phyloP scores from a whole-genome alignment of 257 asterid genomes.

The Marsdenia floribunda region DNA sequence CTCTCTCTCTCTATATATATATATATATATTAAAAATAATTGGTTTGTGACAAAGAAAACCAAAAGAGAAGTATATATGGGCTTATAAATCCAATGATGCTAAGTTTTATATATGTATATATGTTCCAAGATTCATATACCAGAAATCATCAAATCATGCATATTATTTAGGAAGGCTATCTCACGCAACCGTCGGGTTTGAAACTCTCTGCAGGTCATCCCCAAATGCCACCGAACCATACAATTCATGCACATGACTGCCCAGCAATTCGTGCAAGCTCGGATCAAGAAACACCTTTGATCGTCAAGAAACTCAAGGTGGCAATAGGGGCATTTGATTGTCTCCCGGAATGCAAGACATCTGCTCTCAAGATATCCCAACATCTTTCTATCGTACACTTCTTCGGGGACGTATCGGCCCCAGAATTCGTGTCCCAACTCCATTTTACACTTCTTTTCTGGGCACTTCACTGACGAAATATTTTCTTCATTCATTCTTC shows the following conservation, averaged over 20 bases:
- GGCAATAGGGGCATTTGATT: background rate
- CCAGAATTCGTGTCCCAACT: background rate
- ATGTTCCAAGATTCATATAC: too few relatives aligned
- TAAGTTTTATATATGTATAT: too few relatives aligned
- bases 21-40: too few relatives aligned
- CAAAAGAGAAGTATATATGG: too few relatives aligned
- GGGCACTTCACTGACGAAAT: conserved; percentile 10
- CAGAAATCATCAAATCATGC: too few relatives aligned
- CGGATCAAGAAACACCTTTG: background rate
- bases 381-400: background rate
- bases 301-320: background rate
- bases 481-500: background rate
- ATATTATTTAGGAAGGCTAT: too few relatives aligned
- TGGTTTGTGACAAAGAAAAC: too few relatives aligned
- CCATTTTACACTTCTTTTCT: background rate
- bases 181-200: background rate
- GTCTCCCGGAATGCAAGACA: background rate
- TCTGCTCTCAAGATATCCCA: background rate
- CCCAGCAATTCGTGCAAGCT: conserved; percentile 14
- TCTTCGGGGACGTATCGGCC: background rate
- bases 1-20: too few relatives aligned
- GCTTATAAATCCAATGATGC: too few relatives aligned
- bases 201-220: background rate
- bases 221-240: conserved; percentile 8
- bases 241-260: conserved; percentile 4